Base-by-base conservation (phyloP, 108 stramenopile genomes). In the Pseudonitzschia delicatissima region DNA sequence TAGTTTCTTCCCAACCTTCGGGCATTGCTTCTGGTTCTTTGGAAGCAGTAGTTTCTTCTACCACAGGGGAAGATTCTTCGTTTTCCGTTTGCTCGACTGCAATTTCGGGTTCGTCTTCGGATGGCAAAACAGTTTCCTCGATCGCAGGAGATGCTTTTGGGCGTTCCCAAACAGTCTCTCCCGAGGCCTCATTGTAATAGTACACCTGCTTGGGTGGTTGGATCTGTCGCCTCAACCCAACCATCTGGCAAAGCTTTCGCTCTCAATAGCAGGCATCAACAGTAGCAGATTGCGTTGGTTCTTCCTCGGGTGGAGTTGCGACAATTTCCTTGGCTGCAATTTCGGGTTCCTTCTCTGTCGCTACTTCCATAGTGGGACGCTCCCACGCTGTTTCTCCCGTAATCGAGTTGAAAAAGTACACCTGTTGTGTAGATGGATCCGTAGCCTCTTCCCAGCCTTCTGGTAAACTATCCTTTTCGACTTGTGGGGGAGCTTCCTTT, bases 351-450 rank as follows among this genome's bases (percentile, higher is more conserved):
- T 9, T 18, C n/a, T 52, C 51, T 25, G 9, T 25, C n/a, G n/a
- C n/a, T 59, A 20, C 29, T 35, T 32, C 1, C 9, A 26, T 17
- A 37, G 18, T 31, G 4, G 76, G 76, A 9, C 66, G 70, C 36
- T 82, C 79, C 86, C 83, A 87, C 4, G 81, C 68, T 11, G 86
- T 84, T 48, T 76, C 82, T 18, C 62, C 52, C 11, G 78, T 76
- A 5, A 50, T 34, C 25, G 58, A 69, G 62, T 87, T 84, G 53
- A 80, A 85, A 50, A 71, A 85, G 64, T 85, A 88, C 21, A 74
- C 67, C 20, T 65, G 36, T 34, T 74, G 79, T 15, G 67, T 67
- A 15, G 59, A 20, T 34, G 47, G 3, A 2, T 21, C 47, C 2
- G 20, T 25, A 61, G 60, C 36, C 18, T 61, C 37, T 39, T 3